A percentile compares a stretch with the other conserved stretches of the same genome.
phyloP scores from a whole-genome alignment of 2,329 filamentous ascomycete species.

The Aspergillus sp. region DNA sequence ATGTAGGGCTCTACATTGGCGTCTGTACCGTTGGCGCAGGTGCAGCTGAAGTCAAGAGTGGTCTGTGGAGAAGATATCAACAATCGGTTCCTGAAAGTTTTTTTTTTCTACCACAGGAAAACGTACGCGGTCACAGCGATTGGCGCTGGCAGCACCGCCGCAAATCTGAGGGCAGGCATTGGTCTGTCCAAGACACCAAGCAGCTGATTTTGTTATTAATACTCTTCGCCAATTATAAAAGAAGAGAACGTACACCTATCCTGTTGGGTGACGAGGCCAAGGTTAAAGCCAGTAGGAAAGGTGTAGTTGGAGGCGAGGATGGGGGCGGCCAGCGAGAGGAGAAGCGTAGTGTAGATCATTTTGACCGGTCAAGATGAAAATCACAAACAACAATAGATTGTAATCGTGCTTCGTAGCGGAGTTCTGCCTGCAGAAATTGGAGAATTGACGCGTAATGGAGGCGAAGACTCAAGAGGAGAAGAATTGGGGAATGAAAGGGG shows the following conservation, averaged over 20 bases:
- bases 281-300: slow-evolving; percentile 17
- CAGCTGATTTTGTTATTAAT: slow-evolving; percentile 35
- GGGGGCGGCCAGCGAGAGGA: slow-evolving; percentile 14
- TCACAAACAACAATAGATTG: slow-evolving; percentile 1
- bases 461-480: slow-evolving; percentile 1
- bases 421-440: slow-evolving; percentile 15
- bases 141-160: slow-evolving; percentile 53
- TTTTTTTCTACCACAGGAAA: not conserved
- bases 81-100: not conserved
- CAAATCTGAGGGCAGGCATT: slow-evolving; percentile 67
- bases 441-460: slow-evolving; percentile 4
- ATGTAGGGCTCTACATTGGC: slow-evolving; percentile 62
- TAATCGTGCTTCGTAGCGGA: not conserved
- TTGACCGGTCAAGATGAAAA: slow-evolving; percentile 4
- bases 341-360: slow-evolving; percentile 16
- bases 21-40: slow-evolving; percentile 59
- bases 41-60: slow-evolving; percentile 60
- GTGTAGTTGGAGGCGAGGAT: slow-evolving; percentile 19
- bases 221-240: not conserved
- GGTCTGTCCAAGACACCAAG: slow-evolving; percentile 63
- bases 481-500: slow-evolving; percentile 6
- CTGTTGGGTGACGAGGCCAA: slow-evolving; percentile 8
- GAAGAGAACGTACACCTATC: slow-evolving; percentile 10
- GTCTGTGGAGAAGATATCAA: slow-evolving; percentile 37
- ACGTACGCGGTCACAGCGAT: slow-evolving; percentile 63